Percentiles rank a stretch among this genome's conserved stretches.
Conservation (phyloP, 176 grass and related monocot genomes). For the Avena sativa region DNA sequence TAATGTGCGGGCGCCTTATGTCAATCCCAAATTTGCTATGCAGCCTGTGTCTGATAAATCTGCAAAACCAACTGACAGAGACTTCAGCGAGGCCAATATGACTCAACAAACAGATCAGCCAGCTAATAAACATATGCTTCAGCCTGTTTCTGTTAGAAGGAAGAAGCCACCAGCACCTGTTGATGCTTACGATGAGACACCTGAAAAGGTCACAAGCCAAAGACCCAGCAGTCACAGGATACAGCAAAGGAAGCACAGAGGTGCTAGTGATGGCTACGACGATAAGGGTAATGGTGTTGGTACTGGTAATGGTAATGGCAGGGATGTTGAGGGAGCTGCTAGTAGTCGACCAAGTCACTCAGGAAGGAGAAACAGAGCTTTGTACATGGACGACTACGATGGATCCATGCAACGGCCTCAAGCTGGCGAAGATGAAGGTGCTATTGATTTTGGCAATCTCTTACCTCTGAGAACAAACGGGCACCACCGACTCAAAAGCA, state of each 20-base stretch:
- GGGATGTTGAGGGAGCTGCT: slow-evolving; percentile 39
- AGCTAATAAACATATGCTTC: slow-evolving; percentile 38
- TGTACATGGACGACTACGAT: slow-evolving; percentile 42
- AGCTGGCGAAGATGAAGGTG: slow-evolving; percentile 50
- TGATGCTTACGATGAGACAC: slow-evolving; percentile 25
- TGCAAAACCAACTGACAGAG: slow-evolving; percentile 30
- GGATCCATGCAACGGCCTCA: slow-evolving; percentile 24
- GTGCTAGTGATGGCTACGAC: slow-evolving; percentile 29
- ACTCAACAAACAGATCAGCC: slow-evolving; percentile 35
- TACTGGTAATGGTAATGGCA: slow-evolving; percentile 40
- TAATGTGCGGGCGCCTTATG: slow-evolving; percentile 60
- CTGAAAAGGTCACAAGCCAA: slow-evolving; percentile 47
- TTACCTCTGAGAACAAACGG: slow-evolving; percentile 36
- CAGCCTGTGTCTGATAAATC: slow-evolving; percentile 34
- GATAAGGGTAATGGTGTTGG: slow-evolving; percentile 7
- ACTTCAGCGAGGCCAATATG: slow-evolving; percentile 7
- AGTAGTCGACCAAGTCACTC: slow-evolving; percentile 39
- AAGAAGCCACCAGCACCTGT: slow-evolving; percentile 43
- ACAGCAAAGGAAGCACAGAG: slow-evolving; percentile 44
- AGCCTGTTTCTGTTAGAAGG: slow-evolving; percentile 73
- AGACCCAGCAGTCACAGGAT: slow-evolving; percentile 42
- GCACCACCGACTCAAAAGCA: slow-evolving; percentile 40
- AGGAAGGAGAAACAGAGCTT: slow-evolving; percentile 46
- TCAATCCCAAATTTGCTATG: slow-evolving; percentile 49
- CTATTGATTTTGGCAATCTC: slow-evolving; percentile 73